Percentiles rank a stretch among this genome's conserved stretches.
Evolutionary conservation across 345 rosid species (phyloP).

Genomic region (Kandelia obovata): DNA sequence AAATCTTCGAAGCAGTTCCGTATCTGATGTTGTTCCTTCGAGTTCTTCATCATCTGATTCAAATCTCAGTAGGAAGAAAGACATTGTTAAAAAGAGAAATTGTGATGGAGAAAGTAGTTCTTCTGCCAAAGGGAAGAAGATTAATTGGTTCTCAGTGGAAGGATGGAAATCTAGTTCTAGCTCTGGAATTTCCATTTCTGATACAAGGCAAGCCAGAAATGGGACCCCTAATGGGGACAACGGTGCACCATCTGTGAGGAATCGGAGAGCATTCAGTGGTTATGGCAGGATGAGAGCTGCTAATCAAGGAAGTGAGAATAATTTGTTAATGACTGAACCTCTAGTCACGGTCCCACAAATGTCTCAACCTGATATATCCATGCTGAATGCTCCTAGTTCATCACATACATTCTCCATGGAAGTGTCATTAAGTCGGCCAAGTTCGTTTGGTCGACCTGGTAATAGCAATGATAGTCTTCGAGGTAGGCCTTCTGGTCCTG

Average conservation of each 20-base stretch:
- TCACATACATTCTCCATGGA: constrained; percentile 35
- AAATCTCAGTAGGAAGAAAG: constrained; percentile 40
- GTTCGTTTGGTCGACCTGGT: constrained; percentile 32
- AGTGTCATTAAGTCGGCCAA: constrained; percentile 18
- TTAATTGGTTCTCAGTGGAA: constrained; percentile 43
- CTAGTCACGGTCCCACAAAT: constrained; percentile 33
- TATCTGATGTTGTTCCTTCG: constrained; percentile 45
- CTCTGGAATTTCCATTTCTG: constrained; percentile 49
- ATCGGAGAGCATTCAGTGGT: constrained; percentile 44
- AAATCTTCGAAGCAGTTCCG: constrained; percentile 52
- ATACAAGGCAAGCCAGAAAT: constrained; percentile 54
- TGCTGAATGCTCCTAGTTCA: constrained; percentile 38
- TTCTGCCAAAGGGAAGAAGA: constrained; percentile 53
- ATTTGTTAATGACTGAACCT: constrained; percentile 29
- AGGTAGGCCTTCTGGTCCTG: constrained; percentile 53
- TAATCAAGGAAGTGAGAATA: constrained; percentile 44
- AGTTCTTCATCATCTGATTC: constrained; percentile 51
- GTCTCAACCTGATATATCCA: constrained; percentile 40
- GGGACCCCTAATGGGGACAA: constrained; percentile 40
- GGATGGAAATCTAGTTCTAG: constrained; percentile 35
- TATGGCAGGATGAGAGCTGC: constrained; percentile 39
- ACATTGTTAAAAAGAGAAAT: constrained; percentile 41
- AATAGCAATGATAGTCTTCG: constrained; percentile 37
- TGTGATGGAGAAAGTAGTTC: constrained; percentile 68
- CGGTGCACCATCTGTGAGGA: constrained; percentile 41